phyloP scores from a whole-genome alignment of 306 rosid species.

The Pyrus betulifolia region DNA sequence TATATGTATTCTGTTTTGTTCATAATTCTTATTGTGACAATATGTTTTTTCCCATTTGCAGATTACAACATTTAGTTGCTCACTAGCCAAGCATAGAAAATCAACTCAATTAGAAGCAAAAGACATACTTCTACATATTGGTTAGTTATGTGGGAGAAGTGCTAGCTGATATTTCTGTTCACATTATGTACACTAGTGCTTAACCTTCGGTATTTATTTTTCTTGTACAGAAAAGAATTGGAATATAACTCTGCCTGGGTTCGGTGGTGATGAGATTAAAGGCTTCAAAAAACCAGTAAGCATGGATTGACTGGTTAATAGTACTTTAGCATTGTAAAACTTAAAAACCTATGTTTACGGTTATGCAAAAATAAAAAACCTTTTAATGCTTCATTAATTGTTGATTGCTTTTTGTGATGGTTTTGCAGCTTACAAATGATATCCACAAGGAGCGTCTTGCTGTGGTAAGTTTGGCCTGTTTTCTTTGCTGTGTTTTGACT shows the following conservation, averaged over 20 bases:
- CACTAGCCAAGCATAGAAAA: conserved; percentile 87
- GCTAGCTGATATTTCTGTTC: background rate
- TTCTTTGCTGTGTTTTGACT: background rate
- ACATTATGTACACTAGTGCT: conserved; percentile 2
- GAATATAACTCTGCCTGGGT: conserved; percentile 90
- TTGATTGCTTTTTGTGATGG: conserved; percentile 14
- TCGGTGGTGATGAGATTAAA: conserved; percentile 89
- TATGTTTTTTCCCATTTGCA: conserved; percentile 18
- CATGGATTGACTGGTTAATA: conserved; percentile 6
- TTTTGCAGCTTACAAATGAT: conserved; percentile 57
- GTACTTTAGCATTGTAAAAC: background rate
- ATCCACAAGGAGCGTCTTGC: conserved; percentile 87
- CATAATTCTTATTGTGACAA: background rate
- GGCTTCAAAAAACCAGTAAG: conserved; percentile 68
- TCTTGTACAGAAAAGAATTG: conserved; percentile 66
- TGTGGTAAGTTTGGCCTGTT: conserved; percentile 52
- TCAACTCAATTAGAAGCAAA: conserved; percentile 77
- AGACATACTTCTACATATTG: conserved; percentile 88
- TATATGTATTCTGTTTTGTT: background rate
- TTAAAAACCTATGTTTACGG: background rate
- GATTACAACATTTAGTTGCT: conserved; percentile 91
- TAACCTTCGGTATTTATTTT: conserved; percentile 5
- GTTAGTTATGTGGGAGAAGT: conserved; percentile 40
- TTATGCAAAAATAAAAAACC: background rate
- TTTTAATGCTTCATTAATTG: background rate